Evolutionary conservation across 164 flowering plant genomes (phyloP).

Genomic region (Vitis rupestris): DNA sequence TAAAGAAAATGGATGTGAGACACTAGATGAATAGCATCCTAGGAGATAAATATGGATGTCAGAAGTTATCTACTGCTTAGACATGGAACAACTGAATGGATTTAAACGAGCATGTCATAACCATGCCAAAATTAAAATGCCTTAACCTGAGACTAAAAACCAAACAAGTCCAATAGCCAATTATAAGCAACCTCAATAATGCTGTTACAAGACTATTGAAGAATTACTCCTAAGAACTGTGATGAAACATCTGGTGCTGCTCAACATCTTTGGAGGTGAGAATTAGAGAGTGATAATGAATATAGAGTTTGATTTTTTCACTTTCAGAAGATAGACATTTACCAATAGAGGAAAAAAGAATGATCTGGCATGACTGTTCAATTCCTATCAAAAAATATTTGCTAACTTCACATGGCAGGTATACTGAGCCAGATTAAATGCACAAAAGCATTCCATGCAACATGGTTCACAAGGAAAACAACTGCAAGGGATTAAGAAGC

Average conservation of each 20-base stretch:
- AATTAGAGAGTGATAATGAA: not conserved
- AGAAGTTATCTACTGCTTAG: not conserved
- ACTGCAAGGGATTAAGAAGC: too few species aligned
- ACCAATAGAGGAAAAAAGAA: too few species aligned
- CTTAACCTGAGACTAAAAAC: not conserved
- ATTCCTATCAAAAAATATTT: too few species aligned
- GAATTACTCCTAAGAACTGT: not conserved
- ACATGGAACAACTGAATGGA: not conserved
- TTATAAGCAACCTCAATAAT: not conserved
- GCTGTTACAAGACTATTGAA: not conserved
- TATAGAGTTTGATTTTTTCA: too few species aligned
- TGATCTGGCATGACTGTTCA: too few species aligned
- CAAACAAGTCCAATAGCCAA: not conserved
- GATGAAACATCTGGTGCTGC: not conserved
- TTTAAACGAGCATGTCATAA: not conserved
- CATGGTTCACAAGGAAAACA: too few species aligned
- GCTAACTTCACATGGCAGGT: too few species aligned
- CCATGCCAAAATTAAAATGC: not conserved
- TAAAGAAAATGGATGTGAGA: not conserved
- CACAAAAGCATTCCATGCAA: too few species aligned
- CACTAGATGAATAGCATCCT: not conserved
- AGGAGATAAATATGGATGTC: not conserved
- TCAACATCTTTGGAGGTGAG: not conserved
- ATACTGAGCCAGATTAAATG: too few species aligned
- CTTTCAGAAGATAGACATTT: too few species aligned